Evolutionary conservation across 208 protist genomes (phyloP), one percentile per base, ranked within the genome.

Genomic region (Leishmania lainsoni): DNA sequence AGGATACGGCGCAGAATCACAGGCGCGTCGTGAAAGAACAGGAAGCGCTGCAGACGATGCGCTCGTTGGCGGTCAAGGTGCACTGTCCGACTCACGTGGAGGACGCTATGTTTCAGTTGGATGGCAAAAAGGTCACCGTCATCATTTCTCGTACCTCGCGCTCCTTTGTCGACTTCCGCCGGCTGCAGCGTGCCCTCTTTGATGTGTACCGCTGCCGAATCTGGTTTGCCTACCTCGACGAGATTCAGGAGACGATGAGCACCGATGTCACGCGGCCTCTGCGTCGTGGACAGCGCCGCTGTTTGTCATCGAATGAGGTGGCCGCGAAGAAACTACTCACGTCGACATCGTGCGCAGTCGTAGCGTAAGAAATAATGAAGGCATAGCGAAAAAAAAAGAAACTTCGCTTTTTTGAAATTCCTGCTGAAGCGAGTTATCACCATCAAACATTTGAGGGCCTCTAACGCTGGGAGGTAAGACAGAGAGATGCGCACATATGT

Each of bases 211-310:
- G 89, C 70, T 96, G 93, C 87, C 91, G 93, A 61, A 86, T 96
- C 45, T 96, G 93, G 93, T 93, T 93, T 78, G 85, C 88, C 48
- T 96, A 96, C 87, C 79, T 93, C 2, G 93, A 96, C 76, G 93
- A 96, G 81, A 93, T 96, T 56, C 79, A 86, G 58, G 86, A 90
- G 77, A 92, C 89, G 61, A 90, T 89, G 85, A 89, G 86, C 79
- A 92, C 89, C 45, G 87, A 92, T 5, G 82, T 87, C 65, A 86
- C 68, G 54, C 82, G 82, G 70, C 86, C 87, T 5, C 75, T 81
- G 78, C 83, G 80, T 63, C 80, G 84, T 51, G 71, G 72, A 29
- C 65, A 83, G 59, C 79, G 75, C 68, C 73, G 61, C 49, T 65
- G 73, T 69, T 72, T 75, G 6, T 65, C 73, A 1, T 75, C 71